These are phyloP conservation scores for Aphanomyces euteiches DNA, from an alignment of 352 stramenopile species.

Conservation along the genomic window DNA sequence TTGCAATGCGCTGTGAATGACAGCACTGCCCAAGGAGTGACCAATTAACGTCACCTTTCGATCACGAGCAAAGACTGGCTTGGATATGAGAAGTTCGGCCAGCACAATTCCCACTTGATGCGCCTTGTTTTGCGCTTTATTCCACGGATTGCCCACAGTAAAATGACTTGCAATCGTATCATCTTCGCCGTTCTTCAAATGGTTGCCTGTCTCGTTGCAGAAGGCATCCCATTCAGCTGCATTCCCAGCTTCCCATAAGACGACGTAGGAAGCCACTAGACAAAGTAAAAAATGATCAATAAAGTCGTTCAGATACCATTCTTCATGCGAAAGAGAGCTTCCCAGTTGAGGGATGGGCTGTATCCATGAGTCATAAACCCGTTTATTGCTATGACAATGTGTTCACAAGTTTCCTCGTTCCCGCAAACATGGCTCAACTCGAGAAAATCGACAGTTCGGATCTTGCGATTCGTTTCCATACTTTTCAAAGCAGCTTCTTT, in stretches of 20 bases:
- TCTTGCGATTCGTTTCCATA: conserved; percentile 63
- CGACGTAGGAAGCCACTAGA: conserved; percentile 45
- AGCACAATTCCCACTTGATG: conserved; percentile 70
- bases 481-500: conserved; percentile 70
- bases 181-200: conserved; percentile 37
- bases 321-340: conserved; percentile 36
- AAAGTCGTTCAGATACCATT: conserved; percentile 8
- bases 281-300: conserved; percentile 30
- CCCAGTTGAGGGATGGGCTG: conserved; percentile 64
- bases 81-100: conserved; percentile 54
- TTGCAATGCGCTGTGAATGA: conserved; percentile 69
- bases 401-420: conserved; percentile 49
- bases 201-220: conserved; percentile 65
- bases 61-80: conserved; percentile 45
- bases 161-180: conserved; percentile 62
- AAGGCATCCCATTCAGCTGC: conserved; percentile 72
- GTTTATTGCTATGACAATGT: conserved; percentile 78
- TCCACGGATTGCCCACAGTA: conserved; percentile 66
- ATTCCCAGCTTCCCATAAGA: conserved; percentile 78
- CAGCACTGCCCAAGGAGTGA: conserved; percentile 72
- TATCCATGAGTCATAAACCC: conserved; percentile 82
- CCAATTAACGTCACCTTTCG: conserved; percentile 67
- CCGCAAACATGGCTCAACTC: conserved; percentile 59
- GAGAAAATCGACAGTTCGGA: conserved; percentile 63
- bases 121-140: conserved; percentile 76